A percentile compares a stretch with the other conserved stretches of the same genome.
Conservation (phyloP, 78 protist species). For the Mastigamoeba balamuthi region DNA sequence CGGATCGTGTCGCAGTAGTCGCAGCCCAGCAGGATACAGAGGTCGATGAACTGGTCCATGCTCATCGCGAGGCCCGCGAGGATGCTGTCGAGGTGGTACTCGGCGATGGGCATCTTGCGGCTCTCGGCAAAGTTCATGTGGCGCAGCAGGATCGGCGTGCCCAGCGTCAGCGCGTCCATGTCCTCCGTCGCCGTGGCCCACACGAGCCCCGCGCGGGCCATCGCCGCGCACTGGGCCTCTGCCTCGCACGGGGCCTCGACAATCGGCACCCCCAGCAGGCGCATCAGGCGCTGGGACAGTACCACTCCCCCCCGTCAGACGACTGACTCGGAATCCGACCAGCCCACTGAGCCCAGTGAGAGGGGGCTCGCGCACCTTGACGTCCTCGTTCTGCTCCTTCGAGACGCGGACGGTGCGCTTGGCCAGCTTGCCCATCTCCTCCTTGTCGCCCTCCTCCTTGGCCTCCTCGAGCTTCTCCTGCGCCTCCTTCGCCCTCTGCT, state of each 20-base stretch:
- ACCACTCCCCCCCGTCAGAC: no score
- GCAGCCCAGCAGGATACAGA: slow-evolving; percentile 92
- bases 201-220: slow-evolving; percentile 48
- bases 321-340: no score
- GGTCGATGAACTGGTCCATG: slow-evolving; percentile 86
- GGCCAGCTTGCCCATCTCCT: slow-evolving; percentile 57
- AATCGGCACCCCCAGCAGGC: slow-evolving; percentile 94
- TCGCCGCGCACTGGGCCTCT: slow-evolving; percentile 95
- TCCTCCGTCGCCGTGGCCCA: slow-evolving; percentile 94
- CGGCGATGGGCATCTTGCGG: slow-evolving; percentile 72
- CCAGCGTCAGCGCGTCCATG: slow-evolving; percentile 96
- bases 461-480: slow-evolving; percentile 56
- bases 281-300: no score
- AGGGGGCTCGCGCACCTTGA: no score
- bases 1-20: slow-evolving; percentile 80
- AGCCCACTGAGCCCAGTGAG: no score
- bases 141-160: slow-evolving; percentile 52
- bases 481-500: slow-evolving; percentile 71
- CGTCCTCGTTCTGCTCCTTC: slow-evolving; percentile 81
- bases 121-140: slow-evolving; percentile 73
- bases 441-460: slow-evolving; percentile 69
- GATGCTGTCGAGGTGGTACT: slow-evolving; percentile 45
- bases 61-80: slow-evolving; percentile 62
- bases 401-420: slow-evolving; percentile 73
- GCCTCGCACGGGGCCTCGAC: slow-evolving; percentile 96